Conservation (phyloP, 2,329 filamentous ascomycete genomes). For the Hymenoscyphus occultus region DNA sequence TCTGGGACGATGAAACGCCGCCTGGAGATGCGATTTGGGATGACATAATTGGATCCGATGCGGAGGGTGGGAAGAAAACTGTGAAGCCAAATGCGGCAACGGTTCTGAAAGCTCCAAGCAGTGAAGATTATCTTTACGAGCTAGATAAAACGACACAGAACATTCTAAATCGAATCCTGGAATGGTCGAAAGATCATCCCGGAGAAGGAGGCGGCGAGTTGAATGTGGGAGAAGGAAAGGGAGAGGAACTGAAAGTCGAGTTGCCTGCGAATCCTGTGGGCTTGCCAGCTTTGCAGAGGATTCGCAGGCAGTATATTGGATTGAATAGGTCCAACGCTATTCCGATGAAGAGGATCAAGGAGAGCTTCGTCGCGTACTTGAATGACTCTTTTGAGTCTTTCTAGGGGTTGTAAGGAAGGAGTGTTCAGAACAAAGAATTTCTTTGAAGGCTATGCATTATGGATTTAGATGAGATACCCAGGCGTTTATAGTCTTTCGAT, state of each 20-base stretch:
- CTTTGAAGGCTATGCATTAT: background rate
- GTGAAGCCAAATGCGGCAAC: slow-evolving; percentile 75
- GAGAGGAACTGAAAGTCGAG: slow-evolving; percentile 56
- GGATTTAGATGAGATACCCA: slow-evolving; percentile 13
- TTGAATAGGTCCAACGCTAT: slow-evolving; percentile 68
- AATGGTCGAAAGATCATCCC: slow-evolving; percentile 62
- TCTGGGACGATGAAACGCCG: slow-evolving; percentile 70
- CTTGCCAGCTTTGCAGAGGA: slow-evolving; percentile 71
- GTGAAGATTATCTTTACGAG: slow-evolving; percentile 73
- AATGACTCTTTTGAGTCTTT: slow-evolving; percentile 58
- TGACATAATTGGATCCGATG: slow-evolving; percentile 57
- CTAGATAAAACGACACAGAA: slow-evolving; percentile 77
- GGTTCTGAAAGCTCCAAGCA: slow-evolving; percentile 60
- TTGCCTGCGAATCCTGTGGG: slow-evolving; percentile 65
- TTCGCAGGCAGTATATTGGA: slow-evolving; percentile 73
- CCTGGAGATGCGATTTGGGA: slow-evolving; percentile 74
- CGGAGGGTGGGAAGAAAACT: slow-evolving; percentile 58
- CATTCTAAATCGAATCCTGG: slow-evolving; percentile 66
- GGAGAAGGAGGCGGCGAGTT: slow-evolving; percentile 61
- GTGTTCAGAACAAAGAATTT: background rate
- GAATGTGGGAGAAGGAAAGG: slow-evolving; percentile 29
- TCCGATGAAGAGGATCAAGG: slow-evolving; percentile 54
- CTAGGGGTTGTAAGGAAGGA: slow-evolving; percentile 10
- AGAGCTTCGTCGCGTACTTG: slow-evolving; percentile 64
- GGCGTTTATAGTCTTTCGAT: background rate